Percentiles rank a stretch among this genome's conserved stretches.
Evolutionary conservation across 306 rosid species (phyloP).

Genomic region (Rosa persica): DNA sequence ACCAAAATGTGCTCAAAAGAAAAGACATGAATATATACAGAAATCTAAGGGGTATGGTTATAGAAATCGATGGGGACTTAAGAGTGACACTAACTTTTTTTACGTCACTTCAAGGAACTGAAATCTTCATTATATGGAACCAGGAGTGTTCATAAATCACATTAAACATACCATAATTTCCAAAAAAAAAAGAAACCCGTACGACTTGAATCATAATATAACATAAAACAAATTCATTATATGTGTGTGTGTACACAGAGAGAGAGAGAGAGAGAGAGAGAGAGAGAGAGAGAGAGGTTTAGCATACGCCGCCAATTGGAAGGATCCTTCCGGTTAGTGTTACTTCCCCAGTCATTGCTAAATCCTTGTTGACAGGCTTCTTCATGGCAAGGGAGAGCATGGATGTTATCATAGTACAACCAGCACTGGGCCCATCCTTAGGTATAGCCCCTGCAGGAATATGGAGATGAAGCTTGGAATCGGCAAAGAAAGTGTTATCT

Average conservation of each 20-base stretch:
- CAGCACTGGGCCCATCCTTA: constrained; percentile 98
- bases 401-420: constrained; percentile 97
- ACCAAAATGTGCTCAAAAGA: background rate
- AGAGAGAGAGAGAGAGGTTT: constrained; percentile 10
- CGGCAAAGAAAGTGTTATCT: constrained; percentile 65
- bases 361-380: constrained; percentile 86
- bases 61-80: background rate
- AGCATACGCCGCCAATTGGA: constrained; percentile 97
- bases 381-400: constrained; percentile 85
- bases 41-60: background rate
- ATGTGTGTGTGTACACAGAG: background rate
- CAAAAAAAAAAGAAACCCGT: background rate
- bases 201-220: background rate
- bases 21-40: background rate
- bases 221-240: no score
- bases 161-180: background rate
- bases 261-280: background rate
- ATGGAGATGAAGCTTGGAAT: constrained; percentile 85
- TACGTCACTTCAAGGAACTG: background rate
- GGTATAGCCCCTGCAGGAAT: constrained; percentile 98
- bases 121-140: background rate
- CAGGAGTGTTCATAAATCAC: background rate
- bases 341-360: constrained; percentile 99
- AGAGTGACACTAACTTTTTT: background rate
- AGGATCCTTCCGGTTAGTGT: constrained; percentile 92